Evolutionary conservation across 2,329 filamentous ascomycete species (phyloP).

Genomic region (Metarhizium robertsii): DNA sequence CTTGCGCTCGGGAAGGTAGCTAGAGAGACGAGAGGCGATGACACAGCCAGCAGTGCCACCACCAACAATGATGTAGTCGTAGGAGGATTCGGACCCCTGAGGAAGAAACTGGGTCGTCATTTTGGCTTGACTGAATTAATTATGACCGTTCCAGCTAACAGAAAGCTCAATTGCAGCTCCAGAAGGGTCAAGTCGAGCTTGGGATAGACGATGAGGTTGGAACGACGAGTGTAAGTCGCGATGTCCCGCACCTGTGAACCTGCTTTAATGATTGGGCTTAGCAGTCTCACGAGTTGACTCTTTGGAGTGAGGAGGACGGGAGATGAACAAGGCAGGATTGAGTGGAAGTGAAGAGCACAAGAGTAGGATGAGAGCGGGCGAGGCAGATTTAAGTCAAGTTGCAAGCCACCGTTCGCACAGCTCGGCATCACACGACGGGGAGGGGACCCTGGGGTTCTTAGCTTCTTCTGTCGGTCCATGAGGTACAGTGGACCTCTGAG

Average conservation of each 20-base stretch:
- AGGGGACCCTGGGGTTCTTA: not conserved
- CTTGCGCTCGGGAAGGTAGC: slow-evolving; percentile 75
- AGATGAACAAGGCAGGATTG: not conserved
- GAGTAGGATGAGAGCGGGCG: not conserved
- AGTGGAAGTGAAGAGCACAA: not conserved
- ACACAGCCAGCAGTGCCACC: slow-evolving; percentile 84
- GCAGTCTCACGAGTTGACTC: not conserved
- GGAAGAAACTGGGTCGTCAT: slow-evolving; percentile 64
- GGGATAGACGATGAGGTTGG: not conserved
- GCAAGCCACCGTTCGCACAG: not conserved
- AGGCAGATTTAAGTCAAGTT: not conserved
- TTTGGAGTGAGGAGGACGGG: not conserved
- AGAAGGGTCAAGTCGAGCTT: not conserved
- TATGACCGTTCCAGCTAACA: slow-evolving; percentile 24
- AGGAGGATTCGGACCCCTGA: slow-evolving; percentile 53
- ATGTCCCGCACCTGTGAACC: not conserved
- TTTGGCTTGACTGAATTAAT: slow-evolving; percentile 16
- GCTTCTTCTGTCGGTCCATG: not conserved
- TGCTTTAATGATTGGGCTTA: not conserved
- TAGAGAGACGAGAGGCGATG: slow-evolving; percentile 66
- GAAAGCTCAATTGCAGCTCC: not conserved
- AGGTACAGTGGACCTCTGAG: too few relatives aligned
- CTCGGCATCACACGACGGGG: not conserved
- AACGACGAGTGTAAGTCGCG: not conserved
- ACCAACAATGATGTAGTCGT: slow-evolving; percentile 79